Evolutionary conservation across 495 filamentous ascomycete species (phyloP).

Genomic region (Neurospora terricola): DNA sequence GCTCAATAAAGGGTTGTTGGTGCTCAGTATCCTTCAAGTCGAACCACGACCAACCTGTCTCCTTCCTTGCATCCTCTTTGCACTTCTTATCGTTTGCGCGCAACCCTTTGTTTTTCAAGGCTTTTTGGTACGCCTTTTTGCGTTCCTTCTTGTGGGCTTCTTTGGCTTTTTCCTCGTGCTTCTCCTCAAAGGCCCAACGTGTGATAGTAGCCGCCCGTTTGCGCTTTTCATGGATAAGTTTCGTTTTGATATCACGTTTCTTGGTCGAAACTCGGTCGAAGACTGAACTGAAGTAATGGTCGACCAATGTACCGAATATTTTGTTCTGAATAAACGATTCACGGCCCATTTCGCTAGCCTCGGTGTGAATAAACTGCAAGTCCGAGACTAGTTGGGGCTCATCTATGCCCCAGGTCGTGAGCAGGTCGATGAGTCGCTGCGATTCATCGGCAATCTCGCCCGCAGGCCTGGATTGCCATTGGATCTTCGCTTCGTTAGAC

Average conservation of each 20-base stretch:
- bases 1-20: not conserved
- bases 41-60: not conserved
- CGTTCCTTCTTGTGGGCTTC: not conserved
- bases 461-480: not conserved
- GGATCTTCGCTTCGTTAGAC: not conserved
- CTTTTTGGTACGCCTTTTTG: not conserved
- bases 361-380: not conserved
- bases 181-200: not conserved
- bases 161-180: not conserved
- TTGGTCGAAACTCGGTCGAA: not conserved
- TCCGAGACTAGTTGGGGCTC: fast-evolving
- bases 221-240: not conserved
- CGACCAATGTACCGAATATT: not conserved
- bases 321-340: not conserved
- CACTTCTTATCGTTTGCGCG: not conserved
- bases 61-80: not conserved
- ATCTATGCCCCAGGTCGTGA: not conserved
- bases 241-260: not conserved
- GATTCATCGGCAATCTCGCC: not conserved
- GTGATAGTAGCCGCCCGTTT: not conserved
- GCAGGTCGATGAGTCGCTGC: not conserved
- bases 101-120: not conserved
- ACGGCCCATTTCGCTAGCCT: not conserved
- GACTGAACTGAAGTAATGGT: fast-evolving
- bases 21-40: not conserved